Evolutionary conservation across 208 protist genomes (phyloP).

Genomic region (Tritrichomonas musculus): DNA sequence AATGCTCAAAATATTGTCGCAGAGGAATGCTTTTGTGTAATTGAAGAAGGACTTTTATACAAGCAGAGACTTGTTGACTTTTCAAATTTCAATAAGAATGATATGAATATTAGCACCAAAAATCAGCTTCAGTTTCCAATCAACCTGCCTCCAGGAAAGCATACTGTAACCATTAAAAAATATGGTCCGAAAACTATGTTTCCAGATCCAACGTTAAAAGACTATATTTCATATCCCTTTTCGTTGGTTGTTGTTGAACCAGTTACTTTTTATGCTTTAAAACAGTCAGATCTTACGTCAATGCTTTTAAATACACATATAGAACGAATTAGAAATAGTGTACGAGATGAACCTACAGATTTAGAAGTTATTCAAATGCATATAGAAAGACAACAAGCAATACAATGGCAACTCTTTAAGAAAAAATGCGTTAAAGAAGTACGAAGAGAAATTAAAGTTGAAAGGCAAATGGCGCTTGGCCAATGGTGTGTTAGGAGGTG

Average conservation of each 20-base stretch:
- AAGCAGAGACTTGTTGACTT: background rate
- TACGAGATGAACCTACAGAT: background rate
- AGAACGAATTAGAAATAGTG: background rate
- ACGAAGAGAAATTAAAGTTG: background rate
- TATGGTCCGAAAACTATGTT: background rate
- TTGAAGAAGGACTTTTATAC: background rate
- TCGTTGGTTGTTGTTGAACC: background rate
- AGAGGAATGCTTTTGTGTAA: background rate
- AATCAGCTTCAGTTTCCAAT: too few species aligned
- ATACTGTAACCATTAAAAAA: background rate
- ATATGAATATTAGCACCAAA: too few species aligned
- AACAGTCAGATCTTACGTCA: background rate
- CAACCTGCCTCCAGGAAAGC: background rate
- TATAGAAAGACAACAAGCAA: background rate
- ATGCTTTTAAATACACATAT: background rate
- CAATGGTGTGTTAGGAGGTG: background rate
- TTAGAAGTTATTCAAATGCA: background rate
- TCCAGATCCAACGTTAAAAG: background rate
- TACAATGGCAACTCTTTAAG: background rate
- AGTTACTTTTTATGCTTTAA: background rate
- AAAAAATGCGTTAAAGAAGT: background rate
- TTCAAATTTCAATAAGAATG: too few species aligned
- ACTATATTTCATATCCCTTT: background rate
- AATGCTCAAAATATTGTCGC: too few species aligned
- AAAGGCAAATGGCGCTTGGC: background rate